A percentile compares a stretch with the other conserved stretches of the same genome.
Evolutionary conservation across 352 stramenopile genomes (phyloP).

Genomic region (Discostella stelligera): DNA sequence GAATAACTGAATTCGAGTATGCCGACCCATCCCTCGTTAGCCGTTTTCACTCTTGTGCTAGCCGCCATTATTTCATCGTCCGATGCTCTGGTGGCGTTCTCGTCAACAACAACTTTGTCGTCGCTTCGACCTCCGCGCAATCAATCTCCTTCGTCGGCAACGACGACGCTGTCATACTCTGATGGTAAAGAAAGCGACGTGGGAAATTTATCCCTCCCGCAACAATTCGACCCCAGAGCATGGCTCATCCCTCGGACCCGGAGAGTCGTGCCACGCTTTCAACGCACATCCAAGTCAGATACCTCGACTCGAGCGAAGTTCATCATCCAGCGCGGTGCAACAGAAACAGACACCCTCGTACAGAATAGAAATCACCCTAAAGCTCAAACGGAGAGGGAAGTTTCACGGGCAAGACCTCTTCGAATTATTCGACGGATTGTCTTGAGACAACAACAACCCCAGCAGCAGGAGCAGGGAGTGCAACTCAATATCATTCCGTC

Average conservation of each 20-base stretch:
- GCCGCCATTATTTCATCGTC: background rate
- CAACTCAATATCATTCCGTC: constrained; percentile 2
- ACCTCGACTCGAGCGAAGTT: constrained; percentile 34
- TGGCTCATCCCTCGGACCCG: constrained; percentile 17
- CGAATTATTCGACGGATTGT: constrained; percentile 29
- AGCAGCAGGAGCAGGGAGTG: background rate
- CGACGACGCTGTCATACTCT: constrained; percentile 9
- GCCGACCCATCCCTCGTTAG: background rate
- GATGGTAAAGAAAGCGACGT: constrained; percentile 1
- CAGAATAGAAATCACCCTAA: constrained; percentile 5
- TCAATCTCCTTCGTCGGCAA: constrained; percentile 4
- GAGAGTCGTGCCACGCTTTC: constrained; percentile 33
- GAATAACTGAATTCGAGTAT: background rate
- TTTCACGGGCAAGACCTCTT: constrained; percentile 14
- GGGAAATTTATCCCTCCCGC: background rate
- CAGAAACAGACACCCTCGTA: background rate
- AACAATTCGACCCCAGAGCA: background rate
- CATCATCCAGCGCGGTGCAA: constrained; percentile 17
- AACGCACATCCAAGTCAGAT: constrained; percentile 19
- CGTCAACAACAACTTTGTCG: background rate
- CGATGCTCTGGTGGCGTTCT: background rate
- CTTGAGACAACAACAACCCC: background rate
- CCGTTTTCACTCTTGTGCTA: background rate
- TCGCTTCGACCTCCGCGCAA: background rate
- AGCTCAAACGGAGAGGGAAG: background rate